Evolutionary conservation across 2,329 filamentous ascomycete genomes (phyloP).

Genomic region (Colletotrichum destructivum): DNA sequence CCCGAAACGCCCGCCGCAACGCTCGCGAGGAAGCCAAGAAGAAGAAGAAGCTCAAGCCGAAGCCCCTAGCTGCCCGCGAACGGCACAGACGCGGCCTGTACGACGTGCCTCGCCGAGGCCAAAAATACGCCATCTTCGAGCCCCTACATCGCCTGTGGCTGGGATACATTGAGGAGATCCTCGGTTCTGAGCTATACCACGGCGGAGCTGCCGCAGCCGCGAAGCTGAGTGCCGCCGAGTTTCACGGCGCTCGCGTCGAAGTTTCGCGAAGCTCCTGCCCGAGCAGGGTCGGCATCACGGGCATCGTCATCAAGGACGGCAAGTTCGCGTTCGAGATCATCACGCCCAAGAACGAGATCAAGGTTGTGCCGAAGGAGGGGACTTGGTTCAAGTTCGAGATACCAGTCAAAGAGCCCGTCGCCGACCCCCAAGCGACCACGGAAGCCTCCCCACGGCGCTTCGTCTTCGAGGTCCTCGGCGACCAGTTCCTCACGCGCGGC

Average conservation of each 20-base stretch:
- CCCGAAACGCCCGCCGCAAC: slow-evolving; percentile 70
- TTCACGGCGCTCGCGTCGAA: slow-evolving; percentile 87
- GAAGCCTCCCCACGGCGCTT: slow-evolving; percentile 60
- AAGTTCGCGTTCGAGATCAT: slow-evolving; percentile 90
- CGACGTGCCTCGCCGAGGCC: slow-evolving; percentile 78
- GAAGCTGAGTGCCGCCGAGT: slow-evolving; percentile 88
- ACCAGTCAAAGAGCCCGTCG: slow-evolving; percentile 54
- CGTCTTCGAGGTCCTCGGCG: slow-evolving; percentile 88
- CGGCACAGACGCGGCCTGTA: slow-evolving; percentile 82
- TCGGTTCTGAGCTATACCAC: slow-evolving; percentile 73
- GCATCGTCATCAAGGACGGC: slow-evolving; percentile 91
- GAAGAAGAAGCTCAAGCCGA: slow-evolving; percentile 66
- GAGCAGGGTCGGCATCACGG: slow-evolving; percentile 84
- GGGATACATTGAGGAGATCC: slow-evolving; percentile 86
- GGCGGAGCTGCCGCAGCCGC: slow-evolving; percentile 75
- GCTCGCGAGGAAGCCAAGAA: slow-evolving; percentile 62
- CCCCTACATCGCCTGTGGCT: slow-evolving; percentile 86
- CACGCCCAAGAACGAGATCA: slow-evolving; percentile 78
- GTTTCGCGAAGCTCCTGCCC: slow-evolving; percentile 87
- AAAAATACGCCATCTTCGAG: slow-evolving; percentile 82
- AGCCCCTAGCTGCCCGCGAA: slow-evolving; percentile 83
- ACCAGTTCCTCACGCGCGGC: slow-evolving; percentile 87
- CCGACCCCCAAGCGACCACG: slow-evolving; percentile 31
- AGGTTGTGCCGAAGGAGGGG: slow-evolving; percentile 90
- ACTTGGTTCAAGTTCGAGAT: slow-evolving; percentile 87